Evolutionary conservation across 2,329 filamentous ascomycete genomes (phyloP).

Genomic region (Chalaropsis ovoidea): DNA sequence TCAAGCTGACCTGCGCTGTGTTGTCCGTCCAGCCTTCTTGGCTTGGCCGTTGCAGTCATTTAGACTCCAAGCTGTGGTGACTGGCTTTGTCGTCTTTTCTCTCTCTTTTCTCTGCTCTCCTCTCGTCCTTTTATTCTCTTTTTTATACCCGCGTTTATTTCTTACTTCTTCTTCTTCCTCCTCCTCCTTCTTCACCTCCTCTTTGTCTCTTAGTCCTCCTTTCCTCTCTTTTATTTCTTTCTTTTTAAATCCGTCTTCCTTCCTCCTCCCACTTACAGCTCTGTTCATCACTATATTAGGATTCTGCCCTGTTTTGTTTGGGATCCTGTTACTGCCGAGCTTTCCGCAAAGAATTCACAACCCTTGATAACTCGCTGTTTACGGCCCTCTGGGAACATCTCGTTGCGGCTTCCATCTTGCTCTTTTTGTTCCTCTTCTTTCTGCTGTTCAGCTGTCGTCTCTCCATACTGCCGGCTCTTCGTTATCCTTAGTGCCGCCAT

Average conservation of each 20-base stretch:
- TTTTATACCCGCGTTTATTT: not conserved
- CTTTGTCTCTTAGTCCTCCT: not conserved
- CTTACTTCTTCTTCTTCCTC: not conserved
- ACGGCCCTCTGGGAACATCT: slow-evolving; percentile 11
- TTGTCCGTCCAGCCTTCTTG: not conserved
- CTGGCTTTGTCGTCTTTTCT: not conserved
- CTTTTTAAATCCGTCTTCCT: not conserved
- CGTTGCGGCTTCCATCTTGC: not conserved
- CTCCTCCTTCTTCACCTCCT: not conserved
- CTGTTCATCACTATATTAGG: not conserved
- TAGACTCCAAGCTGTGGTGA: not conserved
- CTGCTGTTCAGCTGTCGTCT: not conserved
- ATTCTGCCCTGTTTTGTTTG: slow-evolving; percentile 9
- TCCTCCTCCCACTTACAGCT: slow-evolving; percentile 1
- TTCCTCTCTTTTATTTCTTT: not conserved
- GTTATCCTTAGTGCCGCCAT: not conserved
- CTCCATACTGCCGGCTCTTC: not conserved
- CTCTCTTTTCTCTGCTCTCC: not conserved
- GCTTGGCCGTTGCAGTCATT: not conserved
- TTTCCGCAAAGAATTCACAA: slow-evolving; percentile 13
- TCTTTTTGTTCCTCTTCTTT: slow-evolving; percentile 2
- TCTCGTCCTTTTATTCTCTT: not conserved
- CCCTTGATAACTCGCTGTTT: slow-evolving; percentile 4
- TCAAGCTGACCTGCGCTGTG: not conserved
- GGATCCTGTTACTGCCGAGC: slow-evolving; percentile 11